Base-by-base conservation (phyloP, 305 asterid genomes). In the Caryopteris hybrid region DNA sequence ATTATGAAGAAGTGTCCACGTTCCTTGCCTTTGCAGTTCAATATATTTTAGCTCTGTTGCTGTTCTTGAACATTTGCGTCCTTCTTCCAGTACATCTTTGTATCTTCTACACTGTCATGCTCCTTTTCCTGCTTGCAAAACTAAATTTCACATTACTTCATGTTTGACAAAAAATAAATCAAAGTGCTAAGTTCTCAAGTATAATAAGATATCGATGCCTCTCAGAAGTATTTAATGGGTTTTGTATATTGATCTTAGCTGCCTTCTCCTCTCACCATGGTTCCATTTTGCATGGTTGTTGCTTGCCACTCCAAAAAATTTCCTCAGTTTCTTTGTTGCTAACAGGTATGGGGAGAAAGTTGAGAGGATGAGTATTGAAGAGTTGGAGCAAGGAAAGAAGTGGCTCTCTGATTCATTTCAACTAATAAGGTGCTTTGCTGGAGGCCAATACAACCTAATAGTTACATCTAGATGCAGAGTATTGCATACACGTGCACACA, bases 351-450 rank as follows among this genome's bases (percentile, higher is more conserved):
- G 90, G 60, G 80, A 83, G 74, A 64, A 66, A 57, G 75, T 68
- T 61, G 86, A 84, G 67, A 80, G 97, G 78, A 93, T 93, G 83
- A 88, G 84, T 38, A 27, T 50, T 61, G 90, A 86, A 79, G 99
- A 91, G 50, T 79, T 93, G 51, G 96, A 87, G 75, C 68, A 73
- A 83, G 99, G 97, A 76, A 91, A 88, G 81, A 83, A 76, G 82
- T 93, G 99, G 99, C 96, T 93, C 66, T 76, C 84, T 36, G 89
- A 91, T 69, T 84, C 97, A 42, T 93, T 91, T 81, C 71, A 81
- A 69, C 85, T 93, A 53, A 93, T 93, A 78, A 80, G 98, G 98
- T 89, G 69, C 58, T 33, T 61, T n/a, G n/a, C n/a, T n/a, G n/a
- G n/a, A n/a, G n/a, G n/a, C n/a, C n/a, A n/a, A 17, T 31, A 41